Evolutionary conservation across 2,329 filamentous ascomycete genomes (phyloP).

Genomic region (Tothia fuscella): DNA sequence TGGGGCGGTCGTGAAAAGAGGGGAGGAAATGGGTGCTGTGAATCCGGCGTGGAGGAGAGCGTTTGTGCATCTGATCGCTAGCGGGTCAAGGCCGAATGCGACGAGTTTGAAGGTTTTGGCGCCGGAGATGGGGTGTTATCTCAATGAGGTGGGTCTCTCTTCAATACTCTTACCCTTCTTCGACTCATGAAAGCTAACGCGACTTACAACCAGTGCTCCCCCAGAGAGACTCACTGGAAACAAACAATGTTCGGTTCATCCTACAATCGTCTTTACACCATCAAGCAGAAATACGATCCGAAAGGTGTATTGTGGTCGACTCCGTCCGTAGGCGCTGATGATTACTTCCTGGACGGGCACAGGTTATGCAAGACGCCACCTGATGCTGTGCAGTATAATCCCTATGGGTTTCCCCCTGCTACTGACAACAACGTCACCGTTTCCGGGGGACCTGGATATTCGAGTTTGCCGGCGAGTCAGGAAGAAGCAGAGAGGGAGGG

Average conservation of each 20-base stretch:
- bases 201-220: neutral
- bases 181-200: no score
- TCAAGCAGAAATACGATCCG: conserved; percentile 25
- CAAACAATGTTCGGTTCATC: neutral
- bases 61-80: conserved; percentile 4
- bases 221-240: neutral
- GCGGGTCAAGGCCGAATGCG: neutral
- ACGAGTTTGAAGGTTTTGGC: neutral
- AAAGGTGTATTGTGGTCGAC: conserved; percentile 36
- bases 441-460: no score
- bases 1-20: neutral
- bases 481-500: no score
- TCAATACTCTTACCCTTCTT: no score
- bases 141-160: neutral
- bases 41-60: conserved; percentile 7
- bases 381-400: no score
- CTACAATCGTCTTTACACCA: neutral
- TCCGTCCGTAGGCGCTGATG: conserved; percentile 6
- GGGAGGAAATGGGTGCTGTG: conserved; percentile 1
- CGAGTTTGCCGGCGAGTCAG: no score
- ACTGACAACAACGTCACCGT: no score
- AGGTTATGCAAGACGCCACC: no score
- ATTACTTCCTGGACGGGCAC: conserved; percentile 4
- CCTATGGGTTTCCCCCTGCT: no score
- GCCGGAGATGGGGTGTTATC: neutral